These are phyloP conservation scores for Termitomyces sp. DNA, from an alignment of 768 basidiomycete species.

Conservation along the genomic window DNA sequence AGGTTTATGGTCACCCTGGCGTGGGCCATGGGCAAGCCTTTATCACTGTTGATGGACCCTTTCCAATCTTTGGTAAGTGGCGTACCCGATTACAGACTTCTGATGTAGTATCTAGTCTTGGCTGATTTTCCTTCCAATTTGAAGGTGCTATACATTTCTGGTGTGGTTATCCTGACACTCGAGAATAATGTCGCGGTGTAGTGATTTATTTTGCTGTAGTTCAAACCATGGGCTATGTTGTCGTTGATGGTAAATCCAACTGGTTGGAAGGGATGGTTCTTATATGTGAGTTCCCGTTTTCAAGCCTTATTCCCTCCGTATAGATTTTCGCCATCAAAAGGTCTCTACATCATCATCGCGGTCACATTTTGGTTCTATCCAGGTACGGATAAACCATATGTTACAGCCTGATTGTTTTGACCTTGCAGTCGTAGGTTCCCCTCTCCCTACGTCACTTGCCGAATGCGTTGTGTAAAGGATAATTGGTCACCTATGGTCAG, in stretches of 20 bases:
- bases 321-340: conserved; percentile 23
- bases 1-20: conserved; percentile 71
- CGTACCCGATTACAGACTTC: conserved; percentile 11
- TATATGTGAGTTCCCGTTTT: conserved; percentile 10
- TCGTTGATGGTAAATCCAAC: conserved; percentile 78
- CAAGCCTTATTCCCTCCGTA: no score
- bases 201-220: conserved; percentile 30
- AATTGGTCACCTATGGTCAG: not conserved
- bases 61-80: conserved; percentile 68
- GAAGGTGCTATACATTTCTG: conserved; percentile 24
- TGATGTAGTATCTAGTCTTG: not conserved
- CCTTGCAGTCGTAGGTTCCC: conserved; percentile 8
- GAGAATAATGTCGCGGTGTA: not conserved
- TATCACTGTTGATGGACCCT: conserved; percentile 82
- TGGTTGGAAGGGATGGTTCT: conserved; percentile 65
- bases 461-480: conserved; percentile 4
- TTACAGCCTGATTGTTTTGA: not conserved
- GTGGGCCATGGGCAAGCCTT: conserved; percentile 78
- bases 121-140: conserved; percentile 28
- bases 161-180: not conserved
- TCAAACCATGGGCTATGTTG: conserved; percentile 78
- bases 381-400: conserved; percentile 20
- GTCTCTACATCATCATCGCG: conserved; percentile 67
- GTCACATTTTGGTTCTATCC: conserved; percentile 71
- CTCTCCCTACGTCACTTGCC: conserved; percentile 12